These are phyloP conservation scores for Cicer judaicum DNA, from an alignment of 306 rosid genomes.

Conservation along the genomic window DNA sequence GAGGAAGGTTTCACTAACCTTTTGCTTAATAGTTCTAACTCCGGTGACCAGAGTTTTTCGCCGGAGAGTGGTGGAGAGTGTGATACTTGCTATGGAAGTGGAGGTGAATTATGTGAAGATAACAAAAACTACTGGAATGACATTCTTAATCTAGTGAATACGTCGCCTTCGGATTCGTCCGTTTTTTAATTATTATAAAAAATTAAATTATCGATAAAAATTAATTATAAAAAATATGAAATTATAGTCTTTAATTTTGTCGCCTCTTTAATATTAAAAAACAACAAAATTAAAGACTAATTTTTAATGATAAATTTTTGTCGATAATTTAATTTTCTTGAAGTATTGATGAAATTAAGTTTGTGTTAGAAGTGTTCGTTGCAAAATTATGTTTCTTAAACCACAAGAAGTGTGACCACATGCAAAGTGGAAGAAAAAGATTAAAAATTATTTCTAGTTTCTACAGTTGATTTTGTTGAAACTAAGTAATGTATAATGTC, in stretches of 20 bases:
- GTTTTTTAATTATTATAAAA: constrained; percentile 50
- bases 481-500: constrained; percentile 15
- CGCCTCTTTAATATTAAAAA: not conserved
- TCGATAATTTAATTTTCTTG: not conserved
- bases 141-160: constrained; percentile 83
- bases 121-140: constrained; percentile 81
- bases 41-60: constrained; percentile 56
- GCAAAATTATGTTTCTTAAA: constrained; percentile 23
- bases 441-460: no score
- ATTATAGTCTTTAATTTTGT: not conserved
- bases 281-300: not conserved
- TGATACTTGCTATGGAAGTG: constrained; percentile 44
- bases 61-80: constrained; percentile 60
- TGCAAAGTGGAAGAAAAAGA: not conserved
- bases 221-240: not conserved
- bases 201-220: not conserved
- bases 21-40: constrained; percentile 59
- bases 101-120: constrained; percentile 60
- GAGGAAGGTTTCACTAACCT: constrained; percentile 86
- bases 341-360: not conserved
- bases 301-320: not conserved
- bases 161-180: constrained; percentile 79
- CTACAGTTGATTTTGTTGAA: not conserved
- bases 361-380: constrained; percentile 1
- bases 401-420: not conserved